phyloP scores from a whole-genome alignment of 768 basidiomycete genomes.

The Filobasidium wieringae region DNA sequence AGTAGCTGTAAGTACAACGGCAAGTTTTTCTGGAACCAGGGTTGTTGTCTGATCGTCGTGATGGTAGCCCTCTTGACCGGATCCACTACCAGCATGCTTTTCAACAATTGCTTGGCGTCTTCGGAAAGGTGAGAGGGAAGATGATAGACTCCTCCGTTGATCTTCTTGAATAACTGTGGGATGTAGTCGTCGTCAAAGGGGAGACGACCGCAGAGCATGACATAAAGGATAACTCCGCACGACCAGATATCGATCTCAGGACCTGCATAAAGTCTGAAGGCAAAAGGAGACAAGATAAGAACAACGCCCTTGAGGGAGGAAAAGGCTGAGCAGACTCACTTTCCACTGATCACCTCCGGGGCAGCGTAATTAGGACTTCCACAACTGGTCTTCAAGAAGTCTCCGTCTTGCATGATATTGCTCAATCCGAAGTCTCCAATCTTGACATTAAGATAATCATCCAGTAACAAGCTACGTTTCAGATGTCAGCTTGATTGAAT shows the following conservation, averaged over 20 bases:
- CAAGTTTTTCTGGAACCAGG: conserved; percentile 78
- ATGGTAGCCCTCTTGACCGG: conserved; percentile 90
- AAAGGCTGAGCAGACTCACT: conserved; percentile 37
- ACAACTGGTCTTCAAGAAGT: conserved; percentile 92
- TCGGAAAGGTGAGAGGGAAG: conserved; percentile 67
- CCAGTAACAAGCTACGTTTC: conserved; percentile 34
- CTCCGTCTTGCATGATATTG: conserved; percentile 90
- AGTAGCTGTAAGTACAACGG: conserved; percentile 69
- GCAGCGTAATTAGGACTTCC: conserved; percentile 98
- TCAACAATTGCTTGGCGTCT: conserved; percentile 68
- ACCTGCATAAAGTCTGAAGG: conserved; percentile 69
- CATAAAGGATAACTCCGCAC: conserved; percentile 95
- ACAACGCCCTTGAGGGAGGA: background rate
- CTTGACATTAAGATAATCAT: conserved; percentile 54
- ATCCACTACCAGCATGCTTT: conserved; percentile 83
- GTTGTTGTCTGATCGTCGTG: conserved; percentile 76
- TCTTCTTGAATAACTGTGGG: conserved; percentile 82
- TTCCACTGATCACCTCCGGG: conserved; percentile 91
- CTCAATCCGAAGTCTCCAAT: conserved; percentile 98
- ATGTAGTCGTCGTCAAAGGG: conserved; percentile 98
- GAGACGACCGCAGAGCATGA: conserved; percentile 86
- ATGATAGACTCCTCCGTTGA: conserved; percentile 78
- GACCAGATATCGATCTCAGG: conserved; percentile 99
- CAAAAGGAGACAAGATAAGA: background rate
- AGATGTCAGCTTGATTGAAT: background rate